Conservation (phyloP, 768 basidiomycete genomes). For the Russula lepida region DNA sequence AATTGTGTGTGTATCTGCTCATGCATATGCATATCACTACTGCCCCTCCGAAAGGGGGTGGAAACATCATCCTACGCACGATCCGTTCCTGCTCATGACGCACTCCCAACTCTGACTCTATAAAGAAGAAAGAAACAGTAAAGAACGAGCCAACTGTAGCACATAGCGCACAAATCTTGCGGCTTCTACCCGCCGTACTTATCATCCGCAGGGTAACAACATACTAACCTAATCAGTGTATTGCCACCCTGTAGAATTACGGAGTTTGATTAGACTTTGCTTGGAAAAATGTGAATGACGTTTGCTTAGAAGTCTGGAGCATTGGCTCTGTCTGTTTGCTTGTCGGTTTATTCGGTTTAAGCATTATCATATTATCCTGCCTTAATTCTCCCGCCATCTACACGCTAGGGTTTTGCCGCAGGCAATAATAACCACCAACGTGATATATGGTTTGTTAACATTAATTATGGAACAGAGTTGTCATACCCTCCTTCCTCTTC, state of each 20-base stretch:
- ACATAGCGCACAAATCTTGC: constrained; percentile 2
- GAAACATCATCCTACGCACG: too few species aligned
- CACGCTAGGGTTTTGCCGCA: background rate
- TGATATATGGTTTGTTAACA: background rate
- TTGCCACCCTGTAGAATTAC: constrained; percentile 15
- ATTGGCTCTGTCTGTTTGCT: background rate
- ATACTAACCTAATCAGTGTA: constrained; percentile 13
- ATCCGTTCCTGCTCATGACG: too few species aligned
- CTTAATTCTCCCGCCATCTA: background rate
- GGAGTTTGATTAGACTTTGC: constrained; percentile 8
- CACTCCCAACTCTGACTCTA: background rate
- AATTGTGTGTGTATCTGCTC: background rate
- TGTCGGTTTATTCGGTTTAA: background rate
- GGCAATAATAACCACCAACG: background rate
- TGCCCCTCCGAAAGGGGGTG: background rate
- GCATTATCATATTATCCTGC: background rate
- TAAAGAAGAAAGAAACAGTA: background rate
- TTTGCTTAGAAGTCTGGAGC: background rate
- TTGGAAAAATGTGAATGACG: background rate
- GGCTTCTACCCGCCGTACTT: background rate
- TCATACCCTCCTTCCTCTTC: background rate
- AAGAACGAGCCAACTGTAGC: constrained; percentile 1
- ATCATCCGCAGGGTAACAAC: constrained; percentile 7
- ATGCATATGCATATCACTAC: background rate
- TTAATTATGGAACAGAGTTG: background rate